Evolutionary conservation across 1,139 yeast species (phyloP), one percentile per base, ranked within the genome.

Genomic region (Sugiyamaella japonica): DNA sequence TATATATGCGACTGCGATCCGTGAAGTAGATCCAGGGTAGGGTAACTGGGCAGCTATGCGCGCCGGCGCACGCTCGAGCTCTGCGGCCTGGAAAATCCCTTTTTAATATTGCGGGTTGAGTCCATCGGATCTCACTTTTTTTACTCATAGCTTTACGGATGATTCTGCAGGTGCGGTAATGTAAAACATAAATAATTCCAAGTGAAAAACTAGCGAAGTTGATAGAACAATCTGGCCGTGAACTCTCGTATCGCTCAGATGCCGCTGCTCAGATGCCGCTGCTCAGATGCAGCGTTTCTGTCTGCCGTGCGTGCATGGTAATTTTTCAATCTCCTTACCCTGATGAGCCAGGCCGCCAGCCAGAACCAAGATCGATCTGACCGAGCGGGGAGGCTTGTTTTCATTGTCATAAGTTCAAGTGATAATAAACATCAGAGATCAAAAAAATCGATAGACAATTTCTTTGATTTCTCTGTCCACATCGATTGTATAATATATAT

Each of bases 241-340:
- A 20, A 6, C 16, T 23, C 28, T 17, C 12, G 23, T 38, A 6
- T 28, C 20, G n/a, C 39, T 32, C 29, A n/a, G n/a, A n/a, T n/a
- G n/a, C n/a, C n/a, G n/a, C n/a, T n/a, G 25, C 6, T 20, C 25
- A 20, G 25, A 20, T 20, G 25, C 5, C 3, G 25, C 5, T 20
- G 25, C 25, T 3, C 6, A 3, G 25, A 20, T 20, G 25, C 25
- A 20, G 25, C 25, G 25, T 20, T 20, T 20, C 25, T 25, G 39
- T 28, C 29, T 16, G 31, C 17, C 23, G 31, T 17, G 20, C 44
- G 12, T n/a, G 25, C n/a, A n/a, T n/a, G 17, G 44, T 16, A 29
- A 45, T 36, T 45, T 45, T 45, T 45, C 49, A 45, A 36, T 25
- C 34, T 45, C 49, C 49, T 25, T 45, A 45, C 49, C 49, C 49